Conservation (phyloP, 2,329 filamentous ascomycete species). For the Xylariaceae sp. region DNA sequence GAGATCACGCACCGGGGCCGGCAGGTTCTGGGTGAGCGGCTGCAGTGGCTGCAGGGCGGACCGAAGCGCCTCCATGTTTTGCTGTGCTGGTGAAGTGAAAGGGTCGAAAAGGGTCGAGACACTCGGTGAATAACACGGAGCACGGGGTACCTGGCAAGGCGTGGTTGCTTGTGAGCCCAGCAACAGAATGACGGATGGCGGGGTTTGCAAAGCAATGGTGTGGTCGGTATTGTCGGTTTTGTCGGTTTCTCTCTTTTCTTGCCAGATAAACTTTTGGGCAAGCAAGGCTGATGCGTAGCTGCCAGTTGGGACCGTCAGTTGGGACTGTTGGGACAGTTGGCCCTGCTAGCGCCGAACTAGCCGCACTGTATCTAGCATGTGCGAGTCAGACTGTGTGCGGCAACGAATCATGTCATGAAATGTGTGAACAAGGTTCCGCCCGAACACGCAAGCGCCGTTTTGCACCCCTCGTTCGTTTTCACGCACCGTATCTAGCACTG, state of each 20-base stretch:
- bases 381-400: background rate
- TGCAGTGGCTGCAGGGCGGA: slow-evolving; percentile 55
- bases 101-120: background rate
- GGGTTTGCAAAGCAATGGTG: too few relatives aligned
- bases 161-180: background rate
- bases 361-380: background rate
- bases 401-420: background rate
- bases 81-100: too few relatives aligned
- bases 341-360: too few relatives aligned
- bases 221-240: too few relatives aligned
- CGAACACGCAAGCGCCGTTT: background rate
- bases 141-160: too few relatives aligned
- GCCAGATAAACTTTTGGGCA: too few relatives aligned
- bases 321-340: background rate
- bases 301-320: too few relatives aligned
- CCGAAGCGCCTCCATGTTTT: slow-evolving; percentile 56
- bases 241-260: too few relatives aligned
- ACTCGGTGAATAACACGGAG: background rate
- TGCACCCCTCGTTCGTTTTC: background rate
- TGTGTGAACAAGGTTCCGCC: background rate
- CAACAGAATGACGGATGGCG: too few relatives aligned
- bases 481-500: background rate
- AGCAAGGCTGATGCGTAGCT: background rate
- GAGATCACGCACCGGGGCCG: slow-evolving; percentile 66
- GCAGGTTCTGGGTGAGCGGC: slow-evolving; percentile 68